Percentiles rank a stretch among this genome's conserved stretches.
phyloP scores from a whole-genome alignment of 2,329 filamentous ascomycete species.

The Ceratocystis cubensis region DNA sequence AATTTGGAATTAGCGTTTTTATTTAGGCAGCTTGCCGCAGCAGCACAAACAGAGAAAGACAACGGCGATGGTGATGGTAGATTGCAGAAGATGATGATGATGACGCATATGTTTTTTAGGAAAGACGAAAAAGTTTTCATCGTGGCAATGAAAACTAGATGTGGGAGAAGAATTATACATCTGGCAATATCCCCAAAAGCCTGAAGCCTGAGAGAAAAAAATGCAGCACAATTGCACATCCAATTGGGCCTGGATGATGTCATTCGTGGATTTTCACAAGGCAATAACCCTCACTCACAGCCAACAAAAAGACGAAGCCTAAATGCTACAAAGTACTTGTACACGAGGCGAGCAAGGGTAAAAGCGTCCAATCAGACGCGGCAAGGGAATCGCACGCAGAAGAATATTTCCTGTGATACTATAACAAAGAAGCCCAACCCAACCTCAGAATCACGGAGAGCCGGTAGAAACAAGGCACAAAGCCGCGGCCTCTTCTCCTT shows the following conservation, averaged over 20 bases:
- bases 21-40: too few relatives aligned
- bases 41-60: too few relatives aligned
- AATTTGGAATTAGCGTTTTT: too few relatives aligned
- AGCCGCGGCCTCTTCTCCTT: not conserved
- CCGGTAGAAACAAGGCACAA: not conserved
- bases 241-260: constrained; percentile 4
- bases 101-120: not conserved
- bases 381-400: not conserved
- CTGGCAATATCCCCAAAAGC: not conserved
- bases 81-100: not conserved
- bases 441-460: not conserved
- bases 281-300: not conserved
- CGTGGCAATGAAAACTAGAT: not conserved
- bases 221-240: not conserved
- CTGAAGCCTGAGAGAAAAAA: not conserved
- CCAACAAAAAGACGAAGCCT: not conserved
- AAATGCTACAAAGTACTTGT: not conserved
- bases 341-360: not conserved
- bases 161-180: not conserved
- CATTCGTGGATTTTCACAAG: not conserved
- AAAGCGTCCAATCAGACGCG: not conserved
- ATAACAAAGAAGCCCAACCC: not conserved
- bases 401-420: not conserved
- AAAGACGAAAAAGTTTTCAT: not conserved
- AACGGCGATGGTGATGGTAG: not conserved